These are phyloP conservation scores for Leavenworthia alabamica DNA, from an alignment of 345 rosid species.

Conservation along the genomic window DNA sequence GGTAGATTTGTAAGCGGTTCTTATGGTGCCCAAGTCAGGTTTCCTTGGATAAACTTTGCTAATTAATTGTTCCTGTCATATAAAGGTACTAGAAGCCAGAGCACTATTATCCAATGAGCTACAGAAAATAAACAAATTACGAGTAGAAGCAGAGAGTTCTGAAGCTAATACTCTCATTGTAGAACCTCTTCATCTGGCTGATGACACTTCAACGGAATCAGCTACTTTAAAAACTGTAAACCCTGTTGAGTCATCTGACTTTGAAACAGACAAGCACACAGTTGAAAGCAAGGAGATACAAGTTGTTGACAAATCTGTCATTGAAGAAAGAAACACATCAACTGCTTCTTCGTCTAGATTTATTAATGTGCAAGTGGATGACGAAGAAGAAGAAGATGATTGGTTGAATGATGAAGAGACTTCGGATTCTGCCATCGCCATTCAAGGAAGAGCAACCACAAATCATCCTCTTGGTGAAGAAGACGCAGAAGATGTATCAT, in stretches of 20 bases:
- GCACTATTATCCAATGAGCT: conserved; percentile 61
- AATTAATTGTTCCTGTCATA: not conserved
- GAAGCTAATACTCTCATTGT: not conserved
- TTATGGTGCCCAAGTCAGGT: not conserved
- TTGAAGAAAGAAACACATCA: conserved; percentile 33
- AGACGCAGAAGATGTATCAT: conserved; percentile 77
- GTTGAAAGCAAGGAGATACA: conserved; percentile 43
- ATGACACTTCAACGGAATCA: conserved; percentile 12
- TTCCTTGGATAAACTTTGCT: not conserved
- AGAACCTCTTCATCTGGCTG: conserved; percentile 2
- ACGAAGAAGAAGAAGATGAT: conserved; percentile 56
- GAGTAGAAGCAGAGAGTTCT: conserved; percentile 42
- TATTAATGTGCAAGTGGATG: conserved; percentile 30
- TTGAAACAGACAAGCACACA: conserved; percentile 54
- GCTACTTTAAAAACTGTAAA: conserved; percentile 14
- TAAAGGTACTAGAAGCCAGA: conserved; percentile 60
- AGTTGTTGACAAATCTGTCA: conserved; percentile 51
- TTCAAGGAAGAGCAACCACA: conserved; percentile 19
- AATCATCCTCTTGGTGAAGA: conserved; percentile 39
- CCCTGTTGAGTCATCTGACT: conserved; percentile 14
- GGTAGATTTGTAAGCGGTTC: not conserved
- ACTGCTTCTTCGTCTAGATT: conserved; percentile 18
- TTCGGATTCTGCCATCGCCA: conserved; percentile 40
- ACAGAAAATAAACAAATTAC: conserved; percentile 37
- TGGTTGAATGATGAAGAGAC: conserved; percentile 76